Evolutionary conservation across 345 rosid genomes (phyloP), one percentile per base, ranked within the genome.

Genomic region (Acer saccharum): DNA sequence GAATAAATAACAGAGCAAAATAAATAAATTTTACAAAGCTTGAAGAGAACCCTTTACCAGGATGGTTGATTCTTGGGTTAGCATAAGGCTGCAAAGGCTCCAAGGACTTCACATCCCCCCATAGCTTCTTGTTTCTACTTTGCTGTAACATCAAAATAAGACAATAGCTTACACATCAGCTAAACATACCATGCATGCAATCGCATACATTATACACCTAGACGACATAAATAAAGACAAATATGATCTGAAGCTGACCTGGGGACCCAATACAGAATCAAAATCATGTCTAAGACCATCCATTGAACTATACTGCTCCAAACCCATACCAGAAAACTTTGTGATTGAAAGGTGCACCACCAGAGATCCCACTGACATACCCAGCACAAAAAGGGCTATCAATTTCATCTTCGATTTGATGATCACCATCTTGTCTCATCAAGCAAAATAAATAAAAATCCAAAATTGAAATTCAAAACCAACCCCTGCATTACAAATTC

Each of bases 11-110:
- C 0, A 14, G 29, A 25, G 44, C 17, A 5, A 17, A 46, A 25
- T 32, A 48, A 10, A 69, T 23, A 64, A 60, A 63, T 41, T 46
- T 43, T 46, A 46, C 12, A 39, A 44, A 66, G 74, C 27, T 77
- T 52, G 52, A 79, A 72, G 41, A 72, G 75, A 83, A 78, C 44
- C 50, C 67, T 63, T 77, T 91, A 96, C 99, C 97, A 74, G 89
- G 91, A 85, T 88, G 89, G 82, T 64, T 85, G 76, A 63, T 87
- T 86, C 98, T 91, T 50, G 98, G 93, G 81, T 93, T 94, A 71
- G 98, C 98, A 88, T 91, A 97, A 7, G 98, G 98, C 79, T 91
- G 93, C 86, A 97, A 87, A 18, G 96, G 80, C 82, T 79, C 87
- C 73, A 97, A 81, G 6, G 93, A 77, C 84, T 86, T 97, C 43